These are phyloP conservation scores for Pistacia integerrima DNA, from an alignment of 345 rosid genomes.

Conservation along the genomic window DNA sequence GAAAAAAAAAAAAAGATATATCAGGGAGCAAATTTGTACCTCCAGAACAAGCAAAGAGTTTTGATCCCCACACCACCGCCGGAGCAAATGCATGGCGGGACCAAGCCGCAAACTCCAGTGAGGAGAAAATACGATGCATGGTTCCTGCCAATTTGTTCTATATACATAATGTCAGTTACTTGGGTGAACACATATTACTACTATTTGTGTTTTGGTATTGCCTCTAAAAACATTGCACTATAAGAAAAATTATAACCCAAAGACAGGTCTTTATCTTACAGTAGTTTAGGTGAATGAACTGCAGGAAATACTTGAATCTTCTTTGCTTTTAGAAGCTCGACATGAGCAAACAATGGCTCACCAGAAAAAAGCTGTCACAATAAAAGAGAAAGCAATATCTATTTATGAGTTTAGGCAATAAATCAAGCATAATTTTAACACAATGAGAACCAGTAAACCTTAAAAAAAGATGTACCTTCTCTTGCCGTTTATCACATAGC, in stretches of 20 bases:
- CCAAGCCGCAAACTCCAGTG: slow-evolving; percentile 87
- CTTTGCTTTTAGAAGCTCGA: slow-evolving; percentile 54
- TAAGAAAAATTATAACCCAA: slow-evolving; percentile 4
- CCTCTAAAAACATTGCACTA: neutral
- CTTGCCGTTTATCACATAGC: slow-evolving; percentile 76
- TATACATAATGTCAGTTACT: slow-evolving; percentile 30
- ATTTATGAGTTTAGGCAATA: neutral
- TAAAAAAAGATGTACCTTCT: slow-evolving; percentile 51
- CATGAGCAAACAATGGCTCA: slow-evolving; percentile 69
- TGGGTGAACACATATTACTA: neutral
- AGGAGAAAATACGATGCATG: slow-evolving; percentile 75
- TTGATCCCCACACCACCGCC: slow-evolving; percentile 68
- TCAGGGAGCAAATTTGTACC: slow-evolving; percentile 41
- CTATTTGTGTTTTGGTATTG: neutral
- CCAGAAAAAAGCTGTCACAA: slow-evolving; percentile 77
- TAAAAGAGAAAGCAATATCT: neutral
- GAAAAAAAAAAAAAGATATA: neutral
- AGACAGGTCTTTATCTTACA: slow-evolving; percentile 47
- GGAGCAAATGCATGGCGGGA: slow-evolving; percentile 75
- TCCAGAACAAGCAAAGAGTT: slow-evolving; percentile 77
- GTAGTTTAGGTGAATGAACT: slow-evolving; percentile 65
- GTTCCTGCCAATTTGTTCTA: slow-evolving; percentile 83
- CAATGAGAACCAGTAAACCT: slow-evolving; percentile 10
- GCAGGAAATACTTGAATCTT: slow-evolving; percentile 71
- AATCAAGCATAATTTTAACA: slow-evolving; percentile 3